phyloP scores from a whole-genome alignment of 805 yeast genomes.

The Lachancea lanzarotensis region DNA sequence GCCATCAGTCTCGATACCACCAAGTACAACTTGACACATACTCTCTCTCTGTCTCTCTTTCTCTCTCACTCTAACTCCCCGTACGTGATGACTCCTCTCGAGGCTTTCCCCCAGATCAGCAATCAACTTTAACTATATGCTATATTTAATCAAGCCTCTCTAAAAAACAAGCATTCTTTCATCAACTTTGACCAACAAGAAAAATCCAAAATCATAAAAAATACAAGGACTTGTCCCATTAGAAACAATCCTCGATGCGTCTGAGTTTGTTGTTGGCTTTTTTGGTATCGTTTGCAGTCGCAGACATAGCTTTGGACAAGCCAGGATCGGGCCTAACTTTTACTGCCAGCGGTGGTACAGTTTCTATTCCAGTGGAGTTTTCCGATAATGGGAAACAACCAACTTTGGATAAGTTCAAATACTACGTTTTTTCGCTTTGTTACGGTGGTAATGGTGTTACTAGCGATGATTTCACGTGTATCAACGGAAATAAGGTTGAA shows the following conservation, averaged over 20 bases:
- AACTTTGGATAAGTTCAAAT: conserved; percentile 36
- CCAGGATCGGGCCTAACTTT: conserved; percentile 21
- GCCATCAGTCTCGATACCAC: too few relatives aligned
- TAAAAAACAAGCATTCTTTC: too few relatives aligned
- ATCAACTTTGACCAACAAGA: too few relatives aligned
- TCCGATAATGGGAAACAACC: conserved; percentile 48
- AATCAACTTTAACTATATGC: too few relatives aligned
- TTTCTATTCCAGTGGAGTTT: conserved; percentile 41
- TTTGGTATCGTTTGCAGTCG: conserved; percentile 4
- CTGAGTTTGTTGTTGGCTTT: conserved; percentile 5
- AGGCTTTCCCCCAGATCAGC: too few relatives aligned
- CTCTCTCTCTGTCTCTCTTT: too few relatives aligned
- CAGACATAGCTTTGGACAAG: conserved; percentile 22
- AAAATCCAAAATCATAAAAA: too few relatives aligned
- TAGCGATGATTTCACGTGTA: conserved; percentile 36
- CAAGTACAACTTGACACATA: too few relatives aligned
- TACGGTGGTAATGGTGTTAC: conserved; percentile 55
- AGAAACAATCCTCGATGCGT: neutral
- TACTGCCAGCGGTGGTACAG: conserved; percentile 25
- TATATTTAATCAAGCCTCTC: too few relatives aligned
- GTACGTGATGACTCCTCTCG: too few relatives aligned
- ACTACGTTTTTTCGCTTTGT: conserved; percentile 53
- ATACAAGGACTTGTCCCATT: too few relatives aligned
- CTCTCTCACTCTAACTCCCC: too few relatives aligned
- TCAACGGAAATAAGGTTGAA: neutral